These are phyloP conservation scores for Aspergillus funiculosus DNA, from an alignment of 495 filamentous ascomycete genomes.

Conservation along the genomic window DNA sequence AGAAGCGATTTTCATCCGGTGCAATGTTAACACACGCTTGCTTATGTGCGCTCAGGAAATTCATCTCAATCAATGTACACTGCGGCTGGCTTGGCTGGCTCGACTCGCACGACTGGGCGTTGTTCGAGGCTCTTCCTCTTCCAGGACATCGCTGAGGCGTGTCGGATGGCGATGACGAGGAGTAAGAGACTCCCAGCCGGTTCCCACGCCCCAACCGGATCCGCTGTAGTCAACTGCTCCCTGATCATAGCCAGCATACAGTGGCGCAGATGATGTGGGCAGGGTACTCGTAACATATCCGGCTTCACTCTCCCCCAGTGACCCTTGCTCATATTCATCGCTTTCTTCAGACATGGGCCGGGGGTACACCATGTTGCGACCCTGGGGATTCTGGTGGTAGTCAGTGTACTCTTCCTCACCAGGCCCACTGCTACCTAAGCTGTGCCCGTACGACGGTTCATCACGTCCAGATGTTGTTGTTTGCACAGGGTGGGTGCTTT, in stretches of 20 bases:
- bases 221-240: constrained; percentile 50
- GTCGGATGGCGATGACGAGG: constrained; percentile 94
- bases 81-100: constrained; percentile 23
- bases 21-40: constrained; percentile 2
- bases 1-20: constrained; percentile 6
- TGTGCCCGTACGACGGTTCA: constrained; percentile 47
- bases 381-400: constrained; percentile 43
- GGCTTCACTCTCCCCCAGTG: constrained; percentile 37
- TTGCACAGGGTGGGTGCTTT: constrained; percentile 33
- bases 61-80: constrained; percentile 27
- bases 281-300: constrained; percentile 39
- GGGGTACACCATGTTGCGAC: constrained; percentile 37
- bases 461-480: constrained; percentile 38
- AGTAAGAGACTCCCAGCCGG: constrained; percentile 68
- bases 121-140: constrained; percentile 57
- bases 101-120: constrained; percentile 52
- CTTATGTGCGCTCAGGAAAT: constrained; percentile 20
- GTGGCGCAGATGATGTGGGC: constrained; percentile 26
- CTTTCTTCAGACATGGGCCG: constrained; percentile 41
- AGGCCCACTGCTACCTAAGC: constrained; percentile 43
- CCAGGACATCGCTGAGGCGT: constrained; percentile 86
- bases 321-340: constrained; percentile 51
- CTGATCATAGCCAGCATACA: constrained; percentile 29
- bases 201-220: constrained; percentile 55
- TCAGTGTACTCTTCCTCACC: constrained; percentile 55